Base-by-base conservation (phyloP, 1,284 basidiomycete species). In the Cryptococcus maquisensis region DNA sequence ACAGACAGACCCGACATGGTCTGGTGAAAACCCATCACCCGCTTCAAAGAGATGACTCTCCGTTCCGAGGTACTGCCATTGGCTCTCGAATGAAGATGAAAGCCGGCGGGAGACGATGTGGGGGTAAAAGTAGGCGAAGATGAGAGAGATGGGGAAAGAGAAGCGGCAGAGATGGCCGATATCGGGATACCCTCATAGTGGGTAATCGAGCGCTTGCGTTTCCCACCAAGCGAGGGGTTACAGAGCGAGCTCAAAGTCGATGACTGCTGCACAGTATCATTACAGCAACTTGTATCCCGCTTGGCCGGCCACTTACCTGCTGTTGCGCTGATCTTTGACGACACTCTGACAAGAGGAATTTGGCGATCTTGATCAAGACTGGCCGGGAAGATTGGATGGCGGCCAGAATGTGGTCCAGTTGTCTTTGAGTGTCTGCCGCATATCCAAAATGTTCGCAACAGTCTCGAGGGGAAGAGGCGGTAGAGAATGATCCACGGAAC, bases 151-250 rank as follows among this genome's bases (percentile, higher is more conserved):
- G 49, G 41, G 42, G 38, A 35, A 3, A 37, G 18, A 21, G n/a
- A 21, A 20, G 52, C 42, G 40, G 47, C 23, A 16, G 47, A 55
- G 8, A 38, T 49, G 37, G 47, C 43, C 32, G 50, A 36, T 35
- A 55, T 36, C 2, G 52, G 57, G 35, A 55, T 51, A 9, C 52
- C 53, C 9, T 51, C 52, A 23, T 37, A 47, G 37, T 52, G 52
- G 10, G 57, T 59, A 24, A 55, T 48, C 26, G 57, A 51, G 21
- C 57, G 49, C 38, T 59, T 59, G 9, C 57, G 57, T 36, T 59
- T 59, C n/a, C 42, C 42, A 18, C 16, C 20, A 24, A 51, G 21
- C 3, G 35, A 5, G 16, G 6, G 7, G 4, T 10, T 39, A 4
- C 21, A 35, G 20, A 47, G 23, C 18, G 39, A 37, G 3, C 15